phyloP scores from a whole-genome alignment of 1,139 yeast genomes.

The Arxiozyma telluris region DNA sequence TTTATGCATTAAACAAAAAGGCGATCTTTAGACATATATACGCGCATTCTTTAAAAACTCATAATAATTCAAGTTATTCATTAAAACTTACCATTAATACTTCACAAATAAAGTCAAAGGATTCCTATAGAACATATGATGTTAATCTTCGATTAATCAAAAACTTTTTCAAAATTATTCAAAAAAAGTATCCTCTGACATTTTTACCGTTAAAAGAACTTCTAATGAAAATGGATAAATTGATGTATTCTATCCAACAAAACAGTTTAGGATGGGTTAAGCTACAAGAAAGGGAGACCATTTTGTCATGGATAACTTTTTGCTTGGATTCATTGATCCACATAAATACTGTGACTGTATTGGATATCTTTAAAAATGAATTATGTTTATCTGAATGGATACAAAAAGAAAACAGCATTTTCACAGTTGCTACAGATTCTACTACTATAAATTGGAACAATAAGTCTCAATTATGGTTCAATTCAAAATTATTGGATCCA shows the following conservation, averaged over 20 bases:
- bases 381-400: constrained; percentile 12
- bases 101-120: not conserved
- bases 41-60: constrained; percentile 6
- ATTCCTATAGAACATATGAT: constrained; percentile 7
- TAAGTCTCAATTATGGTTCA: not conserved
- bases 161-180: constrained; percentile 10
- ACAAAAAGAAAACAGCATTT: constrained; percentile 4
- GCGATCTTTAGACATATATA: constrained; percentile 10
- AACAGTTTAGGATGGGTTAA: not conserved
- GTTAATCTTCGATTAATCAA: constrained; percentile 12
- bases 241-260: not conserved
- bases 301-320: constrained; percentile 13
- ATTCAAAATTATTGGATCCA: constrained; percentile 24
- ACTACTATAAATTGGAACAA: constrained; percentile 3
- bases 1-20: constrained; percentile 8
- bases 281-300: constrained; percentile 3
- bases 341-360: constrained; percentile 2
- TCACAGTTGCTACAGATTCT: constrained; percentile 4
- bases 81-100: constrained; percentile 8
- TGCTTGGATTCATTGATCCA: constrained; percentile 14
- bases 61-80: constrained; percentile 1
- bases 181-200: constrained; percentile 9
- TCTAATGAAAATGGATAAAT: constrained; percentile 1
- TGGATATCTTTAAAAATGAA: constrained; percentile 5
- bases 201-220: constrained; percentile 14